A percentile compares a stretch with the other conserved stretches of the same genome.
These are phyloP conservation scores for Ogataea hybrid DNA, from an alignment of 1,139 yeast genomes.

Conservation along the genomic window DNA sequence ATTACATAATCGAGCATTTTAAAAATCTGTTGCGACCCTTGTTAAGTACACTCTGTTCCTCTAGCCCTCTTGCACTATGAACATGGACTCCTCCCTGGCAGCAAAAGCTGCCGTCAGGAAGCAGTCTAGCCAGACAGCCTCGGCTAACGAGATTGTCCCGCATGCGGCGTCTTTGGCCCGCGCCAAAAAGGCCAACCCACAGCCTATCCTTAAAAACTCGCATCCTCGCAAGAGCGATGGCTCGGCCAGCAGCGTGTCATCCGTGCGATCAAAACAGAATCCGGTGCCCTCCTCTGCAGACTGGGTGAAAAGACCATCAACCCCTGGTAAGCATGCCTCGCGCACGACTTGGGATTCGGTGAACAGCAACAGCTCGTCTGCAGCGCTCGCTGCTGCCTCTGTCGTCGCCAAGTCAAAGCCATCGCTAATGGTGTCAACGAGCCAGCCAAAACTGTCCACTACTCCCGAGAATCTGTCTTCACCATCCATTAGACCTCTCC, in stretches of 20 bases:
- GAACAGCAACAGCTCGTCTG: slow-evolving; percentile 28
- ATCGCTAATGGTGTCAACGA: slow-evolving; percentile 22
- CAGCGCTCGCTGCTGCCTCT: slow-evolving; percentile 34
- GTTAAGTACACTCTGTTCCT: background rate
- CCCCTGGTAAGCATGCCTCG: slow-evolving; percentile 6
- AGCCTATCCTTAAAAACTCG: slow-evolving; percentile 1
- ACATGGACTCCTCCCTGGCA: slow-evolving; percentile 13
- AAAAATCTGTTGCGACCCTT: background rate
- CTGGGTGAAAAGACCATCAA: slow-evolving; percentile 1
- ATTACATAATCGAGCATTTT: slow-evolving; percentile 2
- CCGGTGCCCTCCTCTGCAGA: slow-evolving; percentile 5
- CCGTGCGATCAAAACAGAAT: background rate
- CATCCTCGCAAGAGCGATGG: slow-evolving; percentile 1
- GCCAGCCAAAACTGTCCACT: background rate
- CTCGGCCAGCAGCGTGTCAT: background rate
- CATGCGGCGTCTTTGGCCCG: slow-evolving; percentile 27
- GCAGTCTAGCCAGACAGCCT: slow-evolving; percentile 7
- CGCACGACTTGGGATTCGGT: slow-evolving; percentile 28
- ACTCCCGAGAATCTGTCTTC: background rate
- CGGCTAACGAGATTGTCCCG: slow-evolving; percentile 19
- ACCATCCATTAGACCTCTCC: background rate
- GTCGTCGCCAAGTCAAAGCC: slow-evolving; percentile 32
- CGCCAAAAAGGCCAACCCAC: slow-evolving; percentile 17
- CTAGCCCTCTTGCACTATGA: slow-evolving; percentile 4
- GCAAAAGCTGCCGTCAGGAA: slow-evolving; percentile 16